Base-by-base conservation (phyloP, 106 monocot genomes). In the Phalaenopsis aphrodite region DNA sequence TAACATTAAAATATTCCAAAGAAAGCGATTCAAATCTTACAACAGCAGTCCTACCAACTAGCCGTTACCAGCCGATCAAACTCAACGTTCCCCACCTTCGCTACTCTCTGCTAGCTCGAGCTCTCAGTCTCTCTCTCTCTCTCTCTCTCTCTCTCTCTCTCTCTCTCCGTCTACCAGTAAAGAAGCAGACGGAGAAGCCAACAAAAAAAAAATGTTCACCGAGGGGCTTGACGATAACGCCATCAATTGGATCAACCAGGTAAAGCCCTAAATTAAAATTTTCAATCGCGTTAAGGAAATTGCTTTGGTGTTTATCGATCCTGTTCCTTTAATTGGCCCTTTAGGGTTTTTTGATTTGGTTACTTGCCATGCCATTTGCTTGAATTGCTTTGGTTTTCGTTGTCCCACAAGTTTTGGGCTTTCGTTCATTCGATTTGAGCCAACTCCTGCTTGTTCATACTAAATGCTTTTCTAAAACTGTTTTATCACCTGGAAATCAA, bases 151-250 rank as follows among this genome's bases (percentile, higher is more conserved):
- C 52, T 78, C 55, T 73, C 21, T 77, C 58, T 55, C 71, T 77
- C 24, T 47, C 52, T 78, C 55, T 74, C 21, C 73, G 47, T 55
- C 71, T 77, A 30, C 24, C 56, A 42, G 36, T 11, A 9, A 30
- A 67, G 5, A 52, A 45, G 19, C 4, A 5, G 69, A 42, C 55
- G 64, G 79, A 41, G 36, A 37, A 42, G 30, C 5, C 23, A 8
- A 18, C 4, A 52, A 52, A 10, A 47, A 72, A 72, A 83, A 42
- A 79, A 92, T 98, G 87, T 94, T 98, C 80, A 98, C 94, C 0
- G 97, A 98, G 30, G 97, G 97, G 23, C 79, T 98, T 42, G 97
- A 98, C 75, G 94, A 94, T 87, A 90, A 46, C 8, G 97, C 97
- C 49, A 86, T 98, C 85, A 82, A 79, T 79, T 98, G 97, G 97